Base-by-base conservation (phyloP, 768 basidiomycete species). In the Suillus plorans region DNA sequence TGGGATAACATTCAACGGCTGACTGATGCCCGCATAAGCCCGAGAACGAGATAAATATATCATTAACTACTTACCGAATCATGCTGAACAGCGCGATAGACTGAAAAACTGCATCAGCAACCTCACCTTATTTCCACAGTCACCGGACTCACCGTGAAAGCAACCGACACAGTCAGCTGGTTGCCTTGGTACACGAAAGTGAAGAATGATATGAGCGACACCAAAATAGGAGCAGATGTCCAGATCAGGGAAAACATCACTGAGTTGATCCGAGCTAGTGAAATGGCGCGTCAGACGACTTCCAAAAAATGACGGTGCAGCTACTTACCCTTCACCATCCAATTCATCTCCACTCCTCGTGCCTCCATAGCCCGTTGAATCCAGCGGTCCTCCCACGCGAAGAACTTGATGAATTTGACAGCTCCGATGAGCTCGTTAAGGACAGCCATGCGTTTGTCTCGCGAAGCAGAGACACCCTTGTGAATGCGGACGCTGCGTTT, bases 31-130 rank as follows among this genome's bases (percentile, higher is more conserved):
- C 7, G 6, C 22, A 52, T 63, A n/a, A 59, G 41, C 62, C 31
- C 62, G 36, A 22, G 14, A 58, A 53, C 45, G 25, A 36, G 49
- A 36, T 20, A 66, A 42, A 49, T 52, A 31, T 39, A 45, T 49
- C 65, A 41, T 3, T 63, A 8, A 1, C 22, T 67, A 66, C 78
- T n/a, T 69, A 87, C 84, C 87, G 84, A 70, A 97, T 82, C 95
- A 97, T 95, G 55, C 82, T 82, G 76, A 97, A 97, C 50, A 97
- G 75, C 0, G 93, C 85, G 42, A 97, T 90, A 0, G 94, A 81
- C 85, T 89, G 59, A 2, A 22, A 63, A 28, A 44, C 4, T 25
- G 59, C 34, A 45, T 66, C 39, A 42, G 37, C 22, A 34, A 60
- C n/a, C 45, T 13, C 56, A 42, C 41, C 42, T 20, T 63, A 16